Evolutionary conservation across 352 stramenopile species (phyloP).

Genomic region (Phytophthora rubi): DNA sequence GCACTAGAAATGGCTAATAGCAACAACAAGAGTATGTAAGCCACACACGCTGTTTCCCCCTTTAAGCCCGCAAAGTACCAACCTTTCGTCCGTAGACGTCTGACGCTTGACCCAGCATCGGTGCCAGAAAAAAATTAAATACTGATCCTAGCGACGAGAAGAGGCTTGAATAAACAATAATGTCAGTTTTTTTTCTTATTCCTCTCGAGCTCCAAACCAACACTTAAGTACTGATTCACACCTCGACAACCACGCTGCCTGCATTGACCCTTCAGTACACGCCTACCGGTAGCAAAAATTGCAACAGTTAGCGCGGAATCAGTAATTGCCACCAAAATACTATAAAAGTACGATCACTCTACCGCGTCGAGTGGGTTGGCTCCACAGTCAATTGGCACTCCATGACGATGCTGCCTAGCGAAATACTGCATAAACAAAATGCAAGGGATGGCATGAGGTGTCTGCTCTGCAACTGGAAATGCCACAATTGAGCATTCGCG

Average conservation of each 20-base stretch:
- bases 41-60: not conserved
- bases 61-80: not conserved
- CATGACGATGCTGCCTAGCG: conserved; percentile 61
- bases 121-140: conserved; percentile 71
- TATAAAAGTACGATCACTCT: not conserved
- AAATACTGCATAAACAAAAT: conserved; percentile 60
- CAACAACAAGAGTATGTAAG: conserved; percentile 2
- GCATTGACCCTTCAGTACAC: conserved; percentile 67
- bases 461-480: conserved; percentile 2
- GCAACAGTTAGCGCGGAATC: not conserved
- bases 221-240: conserved; percentile 11
- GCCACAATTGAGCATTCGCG: not conserved
- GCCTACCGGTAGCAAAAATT: conserved; percentile 30
- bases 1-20: conserved; percentile 71
- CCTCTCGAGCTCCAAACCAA: not conserved
- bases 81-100: conserved; percentile 85
- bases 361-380: conserved; percentile 50
- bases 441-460: conserved; percentile 1
- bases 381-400: conserved; percentile 68
- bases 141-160: conserved; percentile 69
- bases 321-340: not conserved
- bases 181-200: not conserved
- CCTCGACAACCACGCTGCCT: conserved; percentile 79
- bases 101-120: conserved; percentile 75
- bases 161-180: conserved; percentile 39